Percentiles rank a stretch among this genome's conserved stretches.
Conservation (phyloP, 208 protist genomes). For the Leishmania braziliensis region DNA sequence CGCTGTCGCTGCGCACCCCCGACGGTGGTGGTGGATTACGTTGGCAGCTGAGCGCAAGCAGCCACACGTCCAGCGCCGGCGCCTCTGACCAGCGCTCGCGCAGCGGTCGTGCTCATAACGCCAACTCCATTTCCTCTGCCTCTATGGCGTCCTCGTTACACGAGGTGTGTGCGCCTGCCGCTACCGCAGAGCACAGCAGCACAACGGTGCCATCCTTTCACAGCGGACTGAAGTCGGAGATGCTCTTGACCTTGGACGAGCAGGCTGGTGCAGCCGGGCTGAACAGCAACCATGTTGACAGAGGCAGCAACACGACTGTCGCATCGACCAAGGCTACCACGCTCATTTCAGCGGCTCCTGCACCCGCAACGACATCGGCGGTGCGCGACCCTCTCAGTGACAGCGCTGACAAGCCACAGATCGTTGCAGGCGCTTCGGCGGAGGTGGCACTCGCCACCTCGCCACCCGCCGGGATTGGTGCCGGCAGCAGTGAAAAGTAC, state of each 20-base stretch:
- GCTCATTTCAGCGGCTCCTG: not conserved
- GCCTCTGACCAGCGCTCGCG: constrained; percentile 5
- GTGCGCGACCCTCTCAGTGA: not conserved
- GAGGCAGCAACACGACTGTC: not conserved
- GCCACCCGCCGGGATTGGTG: not conserved
- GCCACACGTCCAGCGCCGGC: constrained; percentile 19
- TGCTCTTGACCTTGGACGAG: constrained; percentile 13
- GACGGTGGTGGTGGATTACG: not conserved
- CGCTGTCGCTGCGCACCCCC: constrained; percentile 7
- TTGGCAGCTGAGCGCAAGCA: not conserved
- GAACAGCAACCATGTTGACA: not conserved
- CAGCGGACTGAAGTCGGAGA: not conserved
- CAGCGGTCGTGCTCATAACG: not conserved
- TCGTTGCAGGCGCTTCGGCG: not conserved
- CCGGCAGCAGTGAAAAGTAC: not conserved
- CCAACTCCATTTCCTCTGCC: not conserved
- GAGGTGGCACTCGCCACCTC: not conserved
- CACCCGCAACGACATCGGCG: not conserved
- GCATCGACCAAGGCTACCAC: not conserved
- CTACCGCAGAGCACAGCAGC: not conserved
- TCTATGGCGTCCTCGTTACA: not conserved
- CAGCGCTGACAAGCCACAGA: not conserved
- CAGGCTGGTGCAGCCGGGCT: not conserved
- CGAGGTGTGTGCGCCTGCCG: not conserved
- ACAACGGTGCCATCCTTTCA: not conserved